Evolutionary conservation across 306 rosid species (phyloP), one percentile per base, ranked within the genome.

Genomic region (Lablab purpureus): DNA sequence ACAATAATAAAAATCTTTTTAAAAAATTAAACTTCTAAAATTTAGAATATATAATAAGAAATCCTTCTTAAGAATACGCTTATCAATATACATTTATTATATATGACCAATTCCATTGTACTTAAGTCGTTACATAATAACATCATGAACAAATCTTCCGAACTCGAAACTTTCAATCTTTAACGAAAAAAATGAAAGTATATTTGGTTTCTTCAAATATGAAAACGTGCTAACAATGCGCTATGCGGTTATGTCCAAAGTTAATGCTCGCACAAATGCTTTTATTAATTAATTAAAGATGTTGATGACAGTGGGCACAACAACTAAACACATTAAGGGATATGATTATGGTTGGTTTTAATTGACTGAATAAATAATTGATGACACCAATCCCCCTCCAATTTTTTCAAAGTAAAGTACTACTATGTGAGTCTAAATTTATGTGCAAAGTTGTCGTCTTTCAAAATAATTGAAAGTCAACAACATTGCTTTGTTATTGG

Each of bases 381-480:
- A 79, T 66, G 67, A 32, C 82, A 60, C 32, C 43, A 50, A 34
- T 36, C 30, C 25, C 10, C 10, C 27, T 1, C 25, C 49, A 13
- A 66, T 10, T 37, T 66, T 66, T 66, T 66, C 51, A 66, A 66
- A 37, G 27, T 32, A 63, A 34, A 34, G 54, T 64, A 7, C 71
- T 10, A 19, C 47, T 10, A 72, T 59, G 77, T 49, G 11, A 67
- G 79, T 40, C 83, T 72, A 81, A 67, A 32, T 75, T 64, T 37
- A 55, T 64, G 58, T 18, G 47, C 82, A 59, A 73, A 47, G n/a
- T 85, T 80, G 87, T 87, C 84, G 73, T 77, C 73, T 82, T 75
- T 52, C 51, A 14, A 8, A 22, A 52, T 54, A 73, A 66, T 69
- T 41, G 25, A 68, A 21, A 64, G 78, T 60, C 76, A 47, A 79